phyloP scores from a whole-genome alignment of 2,329 filamentous ascomycete species.

The Sclerotinia subarctica region DNA sequence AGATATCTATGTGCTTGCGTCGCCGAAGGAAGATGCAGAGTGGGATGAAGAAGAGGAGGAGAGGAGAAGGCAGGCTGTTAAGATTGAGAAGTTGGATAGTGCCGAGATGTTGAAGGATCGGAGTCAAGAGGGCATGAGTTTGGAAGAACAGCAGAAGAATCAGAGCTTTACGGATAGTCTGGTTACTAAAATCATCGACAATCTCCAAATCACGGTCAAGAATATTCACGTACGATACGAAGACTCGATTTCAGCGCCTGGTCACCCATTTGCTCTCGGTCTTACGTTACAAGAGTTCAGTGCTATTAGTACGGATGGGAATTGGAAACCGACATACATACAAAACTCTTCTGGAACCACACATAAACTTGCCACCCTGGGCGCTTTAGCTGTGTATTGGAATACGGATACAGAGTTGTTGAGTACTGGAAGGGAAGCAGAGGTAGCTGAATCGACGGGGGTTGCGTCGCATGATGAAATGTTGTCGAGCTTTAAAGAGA shows the following conservation, averaged over 20 bases:
- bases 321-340: conserved; percentile 96
- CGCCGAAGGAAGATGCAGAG: conserved; percentile 90
- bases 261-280: conserved; percentile 91
- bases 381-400: conserved; percentile 93
- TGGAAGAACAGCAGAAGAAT: conserved; percentile 94
- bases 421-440: conserved; percentile 73
- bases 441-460: conserved; percentile 55
- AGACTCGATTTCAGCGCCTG: conserved; percentile 90
- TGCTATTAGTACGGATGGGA: conserved; percentile 88
- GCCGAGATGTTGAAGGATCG: conserved; percentile 92
- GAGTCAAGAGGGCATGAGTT: conserved; percentile 87
- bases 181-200: conserved; percentile 95
- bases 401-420: conserved; percentile 88
- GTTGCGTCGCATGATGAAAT: conserved; percentile 71
- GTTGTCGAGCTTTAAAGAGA: conserved; percentile 69
- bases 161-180: conserved; percentile 97
- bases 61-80: conserved; percentile 79
- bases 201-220: conserved; percentile 94
- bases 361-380: conserved; percentile 89
- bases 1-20: conserved; percentile 93
- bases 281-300: conserved; percentile 94
- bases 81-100: conserved; percentile 98
- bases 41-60: conserved; percentile 94
- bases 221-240: conserved; percentile 99
- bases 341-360: conserved; percentile 79